These are phyloP conservation scores for Xylariaceae sp. DNA, from an alignment of 2,329 filamentous ascomycete genomes.

Conservation along the genomic window DNA sequence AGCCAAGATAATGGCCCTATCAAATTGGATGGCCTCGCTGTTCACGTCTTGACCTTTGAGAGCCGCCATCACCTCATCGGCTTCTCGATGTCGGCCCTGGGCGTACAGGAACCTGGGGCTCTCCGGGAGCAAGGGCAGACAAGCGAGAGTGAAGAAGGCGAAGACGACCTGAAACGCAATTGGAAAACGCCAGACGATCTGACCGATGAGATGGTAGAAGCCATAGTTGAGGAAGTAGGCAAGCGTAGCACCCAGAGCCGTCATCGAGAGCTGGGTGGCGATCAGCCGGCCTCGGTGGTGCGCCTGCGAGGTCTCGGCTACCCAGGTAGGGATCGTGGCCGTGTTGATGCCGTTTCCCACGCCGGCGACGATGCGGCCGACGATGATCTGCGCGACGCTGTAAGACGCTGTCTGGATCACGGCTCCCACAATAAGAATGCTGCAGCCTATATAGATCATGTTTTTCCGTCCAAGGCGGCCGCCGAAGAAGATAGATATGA, in stretches of 20 bases:
- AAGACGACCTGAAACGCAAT: constrained; percentile 7
- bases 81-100: neutral
- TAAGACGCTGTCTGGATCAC: neutral
- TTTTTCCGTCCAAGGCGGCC: too few species aligned
- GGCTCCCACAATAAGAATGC: neutral
- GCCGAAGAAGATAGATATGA: neutral
- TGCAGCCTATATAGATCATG: too few species aligned
- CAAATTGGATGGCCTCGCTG: constrained; percentile 1
- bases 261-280: constrained; percentile 5
- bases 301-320: constrained; percentile 4
- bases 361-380: constrained; percentile 1
- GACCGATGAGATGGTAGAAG: constrained; percentile 5
- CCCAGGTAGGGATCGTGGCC: neutral
- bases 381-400: neutral
- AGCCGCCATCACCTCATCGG: constrained; percentile 5
- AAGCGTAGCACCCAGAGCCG: constrained; percentile 1
- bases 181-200: constrained; percentile 7
- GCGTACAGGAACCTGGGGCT: constrained; percentile 5
- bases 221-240: constrained; percentile 9
- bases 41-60: neutral
- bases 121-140: constrained; percentile 1
- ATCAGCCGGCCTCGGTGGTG: constrained; percentile 1
- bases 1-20: neutral
- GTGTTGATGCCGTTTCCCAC: constrained; percentile 10
- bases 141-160: neutral